Evolutionary conservation across 140 eudicot genomes (phyloP).

Genomic region (Stevia rebaudiana): DNA sequence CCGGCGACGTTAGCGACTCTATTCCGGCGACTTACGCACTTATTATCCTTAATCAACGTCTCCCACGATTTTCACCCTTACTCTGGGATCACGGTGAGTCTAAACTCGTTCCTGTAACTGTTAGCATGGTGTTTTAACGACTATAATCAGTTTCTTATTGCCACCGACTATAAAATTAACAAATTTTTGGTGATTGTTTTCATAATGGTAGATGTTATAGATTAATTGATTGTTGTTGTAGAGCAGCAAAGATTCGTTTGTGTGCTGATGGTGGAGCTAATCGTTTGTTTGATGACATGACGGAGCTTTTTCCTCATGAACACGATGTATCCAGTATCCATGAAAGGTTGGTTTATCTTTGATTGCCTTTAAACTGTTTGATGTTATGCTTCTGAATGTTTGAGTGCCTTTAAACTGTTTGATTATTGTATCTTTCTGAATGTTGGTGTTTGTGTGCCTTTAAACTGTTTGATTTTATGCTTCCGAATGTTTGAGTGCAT

Average conservation of each 20-base stretch:
- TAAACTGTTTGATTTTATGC: constrained; percentile 8
- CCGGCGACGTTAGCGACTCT: constrained; percentile 30
- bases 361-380: background rate
- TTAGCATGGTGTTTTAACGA: too few relatives aligned
- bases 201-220: background rate
- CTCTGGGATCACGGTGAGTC: constrained; percentile 81
- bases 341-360: constrained; percentile 32
- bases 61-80: constrained; percentile 67
- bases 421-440: constrained; percentile 14
- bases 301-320: constrained; percentile 45
- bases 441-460: too few relatives aligned
- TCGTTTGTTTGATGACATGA: constrained; percentile 67
- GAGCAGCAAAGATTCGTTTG: constrained; percentile 74
- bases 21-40: constrained; percentile 48
- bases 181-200: background rate
- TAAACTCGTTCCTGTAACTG: background rate
- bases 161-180: too few relatives aligned
- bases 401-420: constrained; percentile 8
- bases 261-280: constrained; percentile 98
- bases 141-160: too few relatives aligned
- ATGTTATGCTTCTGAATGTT: constrained; percentile 13
- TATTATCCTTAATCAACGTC: constrained; percentile 71
- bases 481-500: too few relatives aligned
- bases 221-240: constrained; percentile 28
- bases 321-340: constrained; percentile 34